Percentiles rank a stretch among this genome's conserved stretches.
phyloP scores from a whole-genome alignment of 2,329 filamentous ascomycete species.

The Sarocladium oryzae region DNA sequence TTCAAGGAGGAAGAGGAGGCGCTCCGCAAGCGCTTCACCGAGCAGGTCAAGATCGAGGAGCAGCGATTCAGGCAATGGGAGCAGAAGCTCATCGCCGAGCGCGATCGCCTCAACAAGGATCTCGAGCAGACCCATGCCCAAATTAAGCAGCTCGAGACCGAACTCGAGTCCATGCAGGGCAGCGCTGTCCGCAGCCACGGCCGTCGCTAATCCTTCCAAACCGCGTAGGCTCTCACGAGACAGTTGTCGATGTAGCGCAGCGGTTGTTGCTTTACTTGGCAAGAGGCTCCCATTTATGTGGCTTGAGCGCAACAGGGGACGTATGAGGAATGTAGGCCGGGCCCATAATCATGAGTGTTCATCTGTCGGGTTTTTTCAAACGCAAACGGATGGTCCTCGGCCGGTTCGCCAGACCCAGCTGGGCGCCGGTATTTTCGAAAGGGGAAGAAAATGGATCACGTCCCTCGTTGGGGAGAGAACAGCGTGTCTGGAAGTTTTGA shows the following conservation, averaged over 20 bases:
- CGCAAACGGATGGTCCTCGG: not conserved
- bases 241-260: not conserved
- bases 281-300: constrained; percentile 21
- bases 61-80: constrained; percentile 99
- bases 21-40: constrained; percentile 96
- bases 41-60: constrained; percentile 99
- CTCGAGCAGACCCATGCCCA: constrained; percentile 93
- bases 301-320: constrained; percentile 29
- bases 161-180: constrained; percentile 91
- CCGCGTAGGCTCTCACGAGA: too few species aligned
- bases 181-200: constrained; percentile 85
- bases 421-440: constrained; percentile 7
- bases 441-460: constrained; percentile 5
- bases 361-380: not conserved
- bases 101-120: constrained; percentile 99
- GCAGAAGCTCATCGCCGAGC: constrained; percentile 98
- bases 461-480: constrained; percentile 6
- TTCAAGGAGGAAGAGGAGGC: constrained; percentile 99
- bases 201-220: constrained; percentile 60
- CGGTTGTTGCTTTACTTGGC: not conserved
- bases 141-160: constrained; percentile 86
- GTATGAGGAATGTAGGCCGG: constrained; percentile 24
- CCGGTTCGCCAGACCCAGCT: not conserved
- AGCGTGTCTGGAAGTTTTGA: constrained; percentile 10
- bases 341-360: constrained; percentile 12